Percentiles rank a stretch among this genome's conserved stretches.
Conservation (phyloP, 106 monocot genomes). For the Acorus gramineus region DNA sequence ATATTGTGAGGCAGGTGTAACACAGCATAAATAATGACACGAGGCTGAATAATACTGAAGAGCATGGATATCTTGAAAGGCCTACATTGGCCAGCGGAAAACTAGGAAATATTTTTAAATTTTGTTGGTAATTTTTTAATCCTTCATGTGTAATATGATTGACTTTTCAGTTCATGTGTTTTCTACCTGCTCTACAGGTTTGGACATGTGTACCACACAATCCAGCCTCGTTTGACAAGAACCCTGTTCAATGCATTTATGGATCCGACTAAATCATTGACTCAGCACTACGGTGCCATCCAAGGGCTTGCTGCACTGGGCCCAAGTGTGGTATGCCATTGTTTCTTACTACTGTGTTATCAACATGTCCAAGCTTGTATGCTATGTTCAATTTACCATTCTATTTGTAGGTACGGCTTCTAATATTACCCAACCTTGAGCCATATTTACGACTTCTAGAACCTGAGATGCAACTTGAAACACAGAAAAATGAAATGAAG, state of each 20-base stretch:
- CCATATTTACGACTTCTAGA: conserved; percentile 85
- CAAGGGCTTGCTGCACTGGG: conserved; percentile 87
- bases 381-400: not conserved
- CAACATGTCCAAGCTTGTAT: conserved; percentile 1
- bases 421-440: conserved; percentile 86
- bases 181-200: conserved; percentile 31
- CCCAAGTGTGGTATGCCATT: conserved; percentile 55
- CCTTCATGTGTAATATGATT: not conserved
- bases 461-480: conserved; percentile 90
- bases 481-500: conserved; percentile 96
- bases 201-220: conserved; percentile 91
- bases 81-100: too few species aligned
- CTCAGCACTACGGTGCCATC: conserved; percentile 97
- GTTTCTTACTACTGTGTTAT: not conserved
- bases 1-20: too few species aligned
- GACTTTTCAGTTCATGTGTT: not conserved
- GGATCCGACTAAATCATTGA: conserved; percentile 84
- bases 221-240: conserved; percentile 77
- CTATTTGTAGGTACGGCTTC: conserved; percentile 62
- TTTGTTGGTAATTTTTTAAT: too few species aligned
- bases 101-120: too few species aligned
- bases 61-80: too few species aligned
- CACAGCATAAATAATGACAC: too few species aligned
- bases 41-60: too few species aligned
- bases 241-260: conserved; percentile 89